A percentile compares a stretch with the other conserved stretches of the same genome.
phyloP scores from a whole-genome alignment of 305 asterid species.

The Fraxinus albicans region DNA sequence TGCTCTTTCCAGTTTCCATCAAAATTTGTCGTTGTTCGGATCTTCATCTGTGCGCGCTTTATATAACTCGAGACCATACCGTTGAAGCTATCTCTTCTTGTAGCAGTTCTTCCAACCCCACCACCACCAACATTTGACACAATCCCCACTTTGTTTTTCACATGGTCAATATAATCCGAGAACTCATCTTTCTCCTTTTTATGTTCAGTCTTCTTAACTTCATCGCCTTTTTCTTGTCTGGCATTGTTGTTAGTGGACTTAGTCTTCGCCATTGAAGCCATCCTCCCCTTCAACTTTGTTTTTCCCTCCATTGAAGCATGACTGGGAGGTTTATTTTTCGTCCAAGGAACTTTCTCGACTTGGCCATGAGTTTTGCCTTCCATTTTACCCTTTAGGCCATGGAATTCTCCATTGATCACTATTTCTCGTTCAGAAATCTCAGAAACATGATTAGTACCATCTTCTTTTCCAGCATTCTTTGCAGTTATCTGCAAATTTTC shows the following conservation, averaged over 20 bases:
- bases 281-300: neutral
- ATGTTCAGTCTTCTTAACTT: neutral
- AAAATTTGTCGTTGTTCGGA: slow-evolving; percentile 32
- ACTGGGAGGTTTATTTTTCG: neutral
- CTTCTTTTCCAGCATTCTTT: neutral
- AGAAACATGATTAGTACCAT: neutral
- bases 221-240: neutral
- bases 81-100: slow-evolving; percentile 58
- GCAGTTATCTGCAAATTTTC: neutral
- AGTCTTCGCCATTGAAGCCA: neutral
- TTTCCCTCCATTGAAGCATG: neutral
- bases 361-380: neutral
- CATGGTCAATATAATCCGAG: slow-evolving; percentile 32
- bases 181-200: slow-evolving; percentile 6
- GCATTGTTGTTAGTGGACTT: neutral
- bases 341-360: neutral
- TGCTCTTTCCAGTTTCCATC: slow-evolving; percentile 26
- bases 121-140: slow-evolving; percentile 10
- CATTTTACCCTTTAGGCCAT: neutral
- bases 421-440: neutral
- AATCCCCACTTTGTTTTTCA: slow-evolving; percentile 36
- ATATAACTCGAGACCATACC: slow-evolving; percentile 48
- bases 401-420: neutral
- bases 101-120: slow-evolving; percentile 12
- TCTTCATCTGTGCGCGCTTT: slow-evolving; percentile 39